Evolutionary conservation across 108 stramenopile species (phyloP), one percentile per base, ranked within the genome.

Genomic region (Cyclotella kingstonii): DNA sequence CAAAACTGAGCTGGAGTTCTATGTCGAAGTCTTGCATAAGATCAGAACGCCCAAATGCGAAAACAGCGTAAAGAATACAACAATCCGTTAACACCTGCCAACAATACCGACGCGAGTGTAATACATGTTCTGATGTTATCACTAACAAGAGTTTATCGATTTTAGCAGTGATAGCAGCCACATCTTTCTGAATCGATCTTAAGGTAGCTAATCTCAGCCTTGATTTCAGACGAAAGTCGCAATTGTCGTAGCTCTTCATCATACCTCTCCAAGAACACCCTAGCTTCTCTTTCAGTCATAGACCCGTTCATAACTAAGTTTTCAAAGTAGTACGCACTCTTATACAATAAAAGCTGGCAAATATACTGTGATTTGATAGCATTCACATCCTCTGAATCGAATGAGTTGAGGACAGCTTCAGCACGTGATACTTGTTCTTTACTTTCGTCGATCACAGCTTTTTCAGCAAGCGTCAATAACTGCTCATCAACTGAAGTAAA

Each of bases 291-390:
- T 60, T 72, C 66, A 1, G 41, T 56, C 38, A 78, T 54, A 21
- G 73, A 38, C 5, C 77, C 77, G 9, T 34, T 53, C 0, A 18
- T 19, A 2, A 39, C 26, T 4, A 73, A 40, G 7, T 33, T 33
- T 27, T 66, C 36, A 34, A 58, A 61, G 49, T 68, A 52, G 5
- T 65, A 15, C 6, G 76, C 70, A 3, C 36, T 35, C 15, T 67
- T 78, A 42, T 78, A 46, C n/a, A 78, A 33, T 12, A 78, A 41
- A 7, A 78, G 60, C 11, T 62, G 60, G 39, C 76, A 77, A 42
- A 51, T 36, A 48, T 67, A 70, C 18, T 73, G 72, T 0, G 52
- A 55, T 30, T 57, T 70, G 15, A 76, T 42, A 26, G 30, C 58
- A 30, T 63, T 62, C 2, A 77, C 76, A 52, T 77, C 57, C 21